Evolutionary conservation across 768 basidiomycete species (phyloP).

Genomic region (Suillus cothurnatus): DNA sequence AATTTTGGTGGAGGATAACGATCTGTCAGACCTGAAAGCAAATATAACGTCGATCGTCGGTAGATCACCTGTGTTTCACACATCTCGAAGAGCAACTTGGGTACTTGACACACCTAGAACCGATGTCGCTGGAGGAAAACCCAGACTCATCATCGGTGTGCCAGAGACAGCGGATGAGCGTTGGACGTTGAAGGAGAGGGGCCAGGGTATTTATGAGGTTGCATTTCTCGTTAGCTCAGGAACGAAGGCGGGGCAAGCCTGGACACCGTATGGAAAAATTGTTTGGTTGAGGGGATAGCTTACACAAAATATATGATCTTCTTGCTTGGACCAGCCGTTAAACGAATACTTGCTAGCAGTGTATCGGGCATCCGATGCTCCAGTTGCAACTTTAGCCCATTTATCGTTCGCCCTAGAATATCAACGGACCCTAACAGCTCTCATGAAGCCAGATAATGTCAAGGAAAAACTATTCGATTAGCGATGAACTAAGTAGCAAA

Average conservation of each 20-base stretch:
- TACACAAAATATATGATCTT: background rate
- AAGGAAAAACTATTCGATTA: background rate
- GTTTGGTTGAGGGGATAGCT: constrained; percentile 36
- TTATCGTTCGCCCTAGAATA: background rate
- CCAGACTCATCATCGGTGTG: constrained; percentile 38
- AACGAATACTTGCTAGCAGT: background rate
- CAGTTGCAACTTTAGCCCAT: background rate
- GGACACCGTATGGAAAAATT: constrained; percentile 54
- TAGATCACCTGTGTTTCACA: constrained; percentile 33
- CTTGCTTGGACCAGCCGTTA: background rate
- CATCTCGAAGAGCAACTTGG: constrained; percentile 40
- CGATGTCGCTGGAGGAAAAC: constrained; percentile 15
- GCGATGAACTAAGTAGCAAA: background rate
- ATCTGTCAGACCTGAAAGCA: constrained; percentile 33
- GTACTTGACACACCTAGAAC: constrained; percentile 39
- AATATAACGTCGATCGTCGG: constrained; percentile 55
- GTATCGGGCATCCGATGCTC: background rate
- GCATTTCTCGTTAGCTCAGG: constrained; percentile 44
- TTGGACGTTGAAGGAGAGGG: constrained; percentile 29
- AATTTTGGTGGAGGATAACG: constrained; percentile 37
- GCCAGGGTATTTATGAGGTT: constrained; percentile 53
- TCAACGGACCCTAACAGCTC: background rate
- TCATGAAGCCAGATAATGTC: background rate
- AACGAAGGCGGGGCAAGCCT: constrained; percentile 32
- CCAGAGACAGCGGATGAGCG: constrained; percentile 40